Base-by-base conservation (phyloP, 192 early-diverging fungal genomes). In the Mortierella antarctica region DNA sequence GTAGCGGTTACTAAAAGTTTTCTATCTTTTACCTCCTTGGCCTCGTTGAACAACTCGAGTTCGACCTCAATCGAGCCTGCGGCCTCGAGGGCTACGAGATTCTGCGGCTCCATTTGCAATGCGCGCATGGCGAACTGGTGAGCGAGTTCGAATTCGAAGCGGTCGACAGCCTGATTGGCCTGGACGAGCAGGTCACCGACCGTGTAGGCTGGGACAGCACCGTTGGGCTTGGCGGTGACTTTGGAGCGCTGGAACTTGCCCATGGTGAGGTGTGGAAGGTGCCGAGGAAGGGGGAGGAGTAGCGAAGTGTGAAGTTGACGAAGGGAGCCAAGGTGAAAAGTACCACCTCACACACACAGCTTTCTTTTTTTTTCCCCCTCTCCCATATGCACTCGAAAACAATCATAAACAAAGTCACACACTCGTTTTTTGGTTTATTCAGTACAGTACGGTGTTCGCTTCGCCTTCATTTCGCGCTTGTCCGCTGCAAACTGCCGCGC, bases 1-100 rank as follows among this genome's bases (percentile, higher is more conserved):
- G n/a, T n/a, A n/a, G n/a, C n/a, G n/a, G 5, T 20, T 5, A 0
- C 17, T 65, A 10, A 31, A 15, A 48, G 5, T 42, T 42, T 46
- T 57, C 57, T 59, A 58, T 70, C 23, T 61, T 56, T 23, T 86
- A 84, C 85, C 84, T 89, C 84, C 69, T 86, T 83, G 21, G 92
- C 93, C 42, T 88, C 85, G 40, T 89, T 90, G 60, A 91, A 88
- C 31, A 89, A 79, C 64, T 88, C 89, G 10, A 91, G 75, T 66
- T 97, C 96, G 56, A 96, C 88, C 67, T 94, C 92, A 23, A 92
- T 87, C 41, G 91, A 87, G 5, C 93, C 95, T 20, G 92, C 87
- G 50, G 88, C 68, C 46, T 95, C 90, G 48, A 96, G 85, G 40
- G 91, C 84, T 46, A 82, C 72, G 11, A 88, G 74, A 82, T 93